These are phyloP conservation scores for Podaxis rugospora DNA, from an alignment of 768 basidiomycete genomes.

Conservation along the genomic window DNA sequence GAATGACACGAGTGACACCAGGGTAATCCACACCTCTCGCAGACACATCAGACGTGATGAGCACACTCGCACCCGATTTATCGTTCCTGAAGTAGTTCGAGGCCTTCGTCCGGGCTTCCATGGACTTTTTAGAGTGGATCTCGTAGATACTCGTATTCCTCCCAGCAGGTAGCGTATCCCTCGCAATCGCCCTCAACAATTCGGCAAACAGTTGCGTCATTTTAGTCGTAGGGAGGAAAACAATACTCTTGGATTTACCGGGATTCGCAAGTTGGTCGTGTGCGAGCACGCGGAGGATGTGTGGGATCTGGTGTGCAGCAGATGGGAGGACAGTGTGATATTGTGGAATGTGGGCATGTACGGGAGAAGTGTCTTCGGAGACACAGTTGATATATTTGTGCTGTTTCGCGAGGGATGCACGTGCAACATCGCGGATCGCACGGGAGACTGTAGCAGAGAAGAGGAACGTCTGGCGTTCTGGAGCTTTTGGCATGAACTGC, in stretches of 20 bases:
- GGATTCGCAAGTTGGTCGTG: slow-evolving; percentile 82
- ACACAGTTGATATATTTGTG: slow-evolving; percentile 76
- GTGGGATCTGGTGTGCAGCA: slow-evolving; percentile 68
- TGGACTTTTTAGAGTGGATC: slow-evolving; percentile 74
- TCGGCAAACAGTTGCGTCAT: slow-evolving; percentile 73
- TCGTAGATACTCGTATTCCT: slow-evolving; percentile 59
- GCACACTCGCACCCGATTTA: slow-evolving; percentile 47
- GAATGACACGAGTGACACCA: slow-evolving; percentile 84
- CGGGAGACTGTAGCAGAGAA: slow-evolving; percentile 85
- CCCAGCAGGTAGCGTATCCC: slow-evolving; percentile 44
- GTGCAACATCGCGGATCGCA: slow-evolving; percentile 68
- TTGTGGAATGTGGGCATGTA: slow-evolving; percentile 76
- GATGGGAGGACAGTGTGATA: slow-evolving; percentile 71
- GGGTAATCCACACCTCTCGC: slow-evolving; percentile 90
- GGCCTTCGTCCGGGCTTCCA: slow-evolving; percentile 50
- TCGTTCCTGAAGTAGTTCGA: slow-evolving; percentile 62
- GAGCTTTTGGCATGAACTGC: slow-evolving; percentile 51
- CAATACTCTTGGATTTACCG: slow-evolving; percentile 64
- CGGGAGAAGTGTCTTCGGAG: slow-evolving; percentile 52
- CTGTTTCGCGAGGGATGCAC: slow-evolving; percentile 49
- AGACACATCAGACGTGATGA: slow-evolving; percentile 86
- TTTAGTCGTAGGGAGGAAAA: slow-evolving; percentile 86
- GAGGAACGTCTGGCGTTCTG: slow-evolving; percentile 83
- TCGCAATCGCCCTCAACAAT: slow-evolving; percentile 49
- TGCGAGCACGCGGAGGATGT: slow-evolving; percentile 73